Evolutionary conservation across 257 asterid species (phyloP).

Genomic region (Oldenlandia corymbosa): DNA sequence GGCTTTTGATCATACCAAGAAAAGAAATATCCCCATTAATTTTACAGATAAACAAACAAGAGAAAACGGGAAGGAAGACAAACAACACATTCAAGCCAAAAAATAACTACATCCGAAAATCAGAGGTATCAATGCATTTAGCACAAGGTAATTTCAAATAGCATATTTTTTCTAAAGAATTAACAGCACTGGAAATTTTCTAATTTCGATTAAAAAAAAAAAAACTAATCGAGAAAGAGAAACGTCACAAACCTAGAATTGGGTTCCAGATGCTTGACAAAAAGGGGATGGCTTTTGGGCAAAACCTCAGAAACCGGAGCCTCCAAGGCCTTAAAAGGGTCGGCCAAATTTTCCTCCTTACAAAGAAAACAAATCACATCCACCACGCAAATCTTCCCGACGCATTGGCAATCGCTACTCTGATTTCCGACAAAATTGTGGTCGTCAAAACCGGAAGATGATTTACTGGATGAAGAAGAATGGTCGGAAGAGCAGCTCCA

Average conservation of each 20-base stretch:
- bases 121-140: not conserved
- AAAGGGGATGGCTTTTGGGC: constrained; percentile 24
- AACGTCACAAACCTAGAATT: constrained; percentile 46
- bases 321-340: constrained; percentile 61
- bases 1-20: not conserved
- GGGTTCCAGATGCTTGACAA: constrained; percentile 60
- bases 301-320: constrained; percentile 44
- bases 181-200: not conserved
- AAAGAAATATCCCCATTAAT: not conserved
- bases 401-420: constrained; percentile 32
- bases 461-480: constrained; percentile 9
- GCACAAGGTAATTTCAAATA: too few species aligned
- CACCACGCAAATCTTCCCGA: constrained; percentile 59
- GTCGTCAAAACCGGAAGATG: constrained; percentile 8
- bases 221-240: not conserved
- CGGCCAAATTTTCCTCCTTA: constrained; percentile 41
- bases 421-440: not conserved
- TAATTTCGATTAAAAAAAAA: too few species aligned
- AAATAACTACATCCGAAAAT: not conserved
- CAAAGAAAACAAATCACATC: constrained; percentile 65
- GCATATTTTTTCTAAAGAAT: not conserved
- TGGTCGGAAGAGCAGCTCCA: constrained; percentile 42
- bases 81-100: not conserved
- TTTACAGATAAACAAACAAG: not conserved
- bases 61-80: not conserved